Conservation (phyloP, 345 rosid genomes). For the Mercurialis annua region DNA sequence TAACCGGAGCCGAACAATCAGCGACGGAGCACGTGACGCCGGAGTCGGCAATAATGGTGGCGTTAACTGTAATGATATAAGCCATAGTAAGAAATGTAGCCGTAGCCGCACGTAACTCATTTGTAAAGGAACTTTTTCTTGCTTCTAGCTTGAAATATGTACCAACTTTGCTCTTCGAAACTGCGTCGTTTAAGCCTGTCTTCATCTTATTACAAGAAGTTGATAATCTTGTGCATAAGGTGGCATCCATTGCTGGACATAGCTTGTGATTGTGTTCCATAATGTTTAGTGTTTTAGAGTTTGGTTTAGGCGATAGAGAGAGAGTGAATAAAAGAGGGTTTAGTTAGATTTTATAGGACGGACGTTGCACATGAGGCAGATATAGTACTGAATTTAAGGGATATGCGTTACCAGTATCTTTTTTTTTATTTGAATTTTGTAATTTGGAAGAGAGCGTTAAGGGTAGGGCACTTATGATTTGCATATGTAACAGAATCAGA, state of each 20-base stretch:
- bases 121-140: constrained; percentile 64
- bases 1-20: constrained; percentile 47
- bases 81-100: constrained; percentile 98
- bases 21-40: constrained; percentile 70
- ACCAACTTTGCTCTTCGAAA: constrained; percentile 56
- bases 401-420: constrained; percentile 1
- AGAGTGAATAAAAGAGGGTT: background rate
- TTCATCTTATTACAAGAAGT: constrained; percentile 48
- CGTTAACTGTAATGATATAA: constrained; percentile 81
- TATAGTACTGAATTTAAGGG: constrained; percentile 10
- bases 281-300: background rate
- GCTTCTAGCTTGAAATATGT: constrained; percentile 67
- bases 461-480: background rate
- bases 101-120: constrained; percentile 75
- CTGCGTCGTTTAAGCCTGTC: constrained; percentile 50
- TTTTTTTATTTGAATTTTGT: background rate
- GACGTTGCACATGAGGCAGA: background rate
- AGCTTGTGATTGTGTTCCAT: constrained; percentile 24
- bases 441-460: background rate
- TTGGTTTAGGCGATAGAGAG: constrained; percentile 4
- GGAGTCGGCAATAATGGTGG: constrained; percentile 74
- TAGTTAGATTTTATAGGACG: constrained; percentile 13
- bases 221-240: constrained; percentile 19
- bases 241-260: constrained; percentile 26
- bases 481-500: background rate